These are phyloP conservation scores for Penicillium robsamsonii DNA, from an alignment of 495 filamentous ascomycete species.

Conservation along the genomic window DNA sequence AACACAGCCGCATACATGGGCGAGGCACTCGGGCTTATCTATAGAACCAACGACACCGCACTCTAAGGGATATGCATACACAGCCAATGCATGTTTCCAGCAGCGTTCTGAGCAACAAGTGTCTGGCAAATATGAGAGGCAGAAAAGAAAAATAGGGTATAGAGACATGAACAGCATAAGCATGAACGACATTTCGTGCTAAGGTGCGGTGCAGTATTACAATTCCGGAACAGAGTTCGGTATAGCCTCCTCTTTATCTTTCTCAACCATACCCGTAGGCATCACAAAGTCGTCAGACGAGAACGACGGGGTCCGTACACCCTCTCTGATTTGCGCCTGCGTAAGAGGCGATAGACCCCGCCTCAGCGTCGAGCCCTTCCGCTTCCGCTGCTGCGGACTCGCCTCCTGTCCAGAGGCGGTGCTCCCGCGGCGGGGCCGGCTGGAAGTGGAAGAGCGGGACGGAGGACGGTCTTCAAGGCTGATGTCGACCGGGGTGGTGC, in stretches of 20 bases:
- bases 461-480: constrained; percentile 35
- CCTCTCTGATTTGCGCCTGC: constrained; percentile 45
- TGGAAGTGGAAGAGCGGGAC: constrained; percentile 34
- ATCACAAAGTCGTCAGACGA: constrained; percentile 40
- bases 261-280: constrained; percentile 25
- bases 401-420: constrained; percentile 30
- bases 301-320: constrained; percentile 37
- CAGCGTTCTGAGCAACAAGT: not conserved
- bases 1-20: not conserved
- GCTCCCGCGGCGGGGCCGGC: constrained; percentile 40
- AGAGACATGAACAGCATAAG: constrained; percentile 9
- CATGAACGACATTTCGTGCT: constrained; percentile 1
- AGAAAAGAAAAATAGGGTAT: constrained; percentile 6
- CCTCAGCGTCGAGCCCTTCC: constrained; percentile 34
- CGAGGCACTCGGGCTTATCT: not conserved
- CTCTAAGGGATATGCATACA: constrained; percentile 5
- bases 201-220: constrained; percentile 10
- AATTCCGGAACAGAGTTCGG: constrained; percentile 19
- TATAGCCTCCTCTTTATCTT: constrained; percentile 27
- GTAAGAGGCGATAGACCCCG: constrained; percentile 44
- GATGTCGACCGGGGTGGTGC: constrained; percentile 44
- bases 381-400: constrained; percentile 34
- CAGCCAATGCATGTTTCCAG: not conserved
- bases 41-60: not conserved
- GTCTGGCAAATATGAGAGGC: not conserved